phyloP scores from a whole-genome alignment of 176 grass and related monocot genomes.

The Puccinellia tenuiflora region DNA sequence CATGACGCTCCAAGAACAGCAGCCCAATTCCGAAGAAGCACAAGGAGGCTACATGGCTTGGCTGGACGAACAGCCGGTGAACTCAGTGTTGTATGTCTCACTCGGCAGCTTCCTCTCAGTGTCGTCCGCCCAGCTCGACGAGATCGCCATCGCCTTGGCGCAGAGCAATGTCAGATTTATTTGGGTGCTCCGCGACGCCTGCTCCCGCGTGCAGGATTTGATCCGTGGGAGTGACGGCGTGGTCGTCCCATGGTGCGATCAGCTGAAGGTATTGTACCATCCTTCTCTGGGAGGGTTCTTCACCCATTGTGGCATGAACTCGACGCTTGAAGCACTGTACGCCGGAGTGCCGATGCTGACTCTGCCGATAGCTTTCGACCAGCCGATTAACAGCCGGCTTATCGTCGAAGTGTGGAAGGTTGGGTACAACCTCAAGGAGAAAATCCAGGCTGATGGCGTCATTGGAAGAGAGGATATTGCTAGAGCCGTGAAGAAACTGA shows the following conservation, averaged over 20 bases:
- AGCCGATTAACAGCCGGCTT: background rate
- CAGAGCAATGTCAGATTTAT: slow-evolving; percentile 28
- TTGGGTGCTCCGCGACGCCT: slow-evolving; percentile 20
- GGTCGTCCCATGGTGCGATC: slow-evolving; percentile 44
- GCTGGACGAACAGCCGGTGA: slow-evolving; percentile 31
- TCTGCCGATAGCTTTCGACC: background rate
- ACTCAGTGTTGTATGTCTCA: slow-evolving; percentile 40
- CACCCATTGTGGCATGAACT: slow-evolving; percentile 54
- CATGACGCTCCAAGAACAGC: background rate
- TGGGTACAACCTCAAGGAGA: slow-evolving; percentile 27
- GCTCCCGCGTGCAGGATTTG: background rate
- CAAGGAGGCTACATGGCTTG: slow-evolving; percentile 1
- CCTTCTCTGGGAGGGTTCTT: slow-evolving; percentile 37
- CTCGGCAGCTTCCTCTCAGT: slow-evolving; percentile 45
- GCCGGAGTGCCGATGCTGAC: slow-evolving; percentile 38
- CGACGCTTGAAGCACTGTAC: slow-evolving; percentile 30
- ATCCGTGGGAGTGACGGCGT: slow-evolving; percentile 11
- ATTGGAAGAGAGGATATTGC: slow-evolving; percentile 24
- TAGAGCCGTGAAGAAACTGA: slow-evolving; percentile 1
- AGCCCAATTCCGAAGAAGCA: background rate
- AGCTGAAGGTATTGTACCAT: slow-evolving; percentile 31
- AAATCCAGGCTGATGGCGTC: background rate
- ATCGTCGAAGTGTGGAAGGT: background rate
- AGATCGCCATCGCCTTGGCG: slow-evolving; percentile 17
- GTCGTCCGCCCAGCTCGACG: slow-evolving; percentile 18